Evolutionary conservation across 768 basidiomycete genomes (phyloP).

Genomic region (Leccinellum albellum): DNA sequence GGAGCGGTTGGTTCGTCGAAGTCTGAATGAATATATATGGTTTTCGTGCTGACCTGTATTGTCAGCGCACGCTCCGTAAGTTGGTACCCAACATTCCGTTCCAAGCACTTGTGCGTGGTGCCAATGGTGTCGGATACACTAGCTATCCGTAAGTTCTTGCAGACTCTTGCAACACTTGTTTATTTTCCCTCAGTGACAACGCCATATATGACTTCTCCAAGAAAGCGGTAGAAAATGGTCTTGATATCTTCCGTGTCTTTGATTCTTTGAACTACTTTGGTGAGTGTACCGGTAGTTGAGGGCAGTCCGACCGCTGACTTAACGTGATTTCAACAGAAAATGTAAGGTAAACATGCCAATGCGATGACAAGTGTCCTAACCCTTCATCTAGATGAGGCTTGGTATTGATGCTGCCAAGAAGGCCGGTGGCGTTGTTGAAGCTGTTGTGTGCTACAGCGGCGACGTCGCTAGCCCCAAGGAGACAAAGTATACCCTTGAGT

Average conservation of each 20-base stretch:
- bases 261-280: conserved; percentile 99
- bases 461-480: conserved; percentile 94
- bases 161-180: not conserved
- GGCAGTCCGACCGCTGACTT: conserved; percentile 1
- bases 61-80: conserved; percentile 83
- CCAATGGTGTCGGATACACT: conserved; percentile 98
- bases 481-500: conserved; percentile 94
- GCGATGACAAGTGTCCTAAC: conserved; percentile 10
- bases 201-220: conserved; percentile 99
- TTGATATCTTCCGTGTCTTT: conserved; percentile 99
- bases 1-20: conserved; percentile 79
- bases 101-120: conserved; percentile 97
- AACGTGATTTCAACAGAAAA: conserved; percentile 50
- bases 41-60: conserved; percentile 9
- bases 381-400: conserved; percentile 72
- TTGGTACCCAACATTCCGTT: conserved; percentile 98
- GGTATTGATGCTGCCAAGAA: conserved; percentile 99
- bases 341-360: conserved; percentile 36
- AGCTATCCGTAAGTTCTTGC: conserved; percentile 78
- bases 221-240: conserved; percentile 98
- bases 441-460: conserved; percentile 96
- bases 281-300: conserved; percentile 32
- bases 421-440: conserved; percentile 97
- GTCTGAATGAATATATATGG: not conserved
- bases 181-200: conserved; percentile 64